phyloP scores from a whole-genome alignment of 805 yeast species.

The Saitoella complicata region DNA sequence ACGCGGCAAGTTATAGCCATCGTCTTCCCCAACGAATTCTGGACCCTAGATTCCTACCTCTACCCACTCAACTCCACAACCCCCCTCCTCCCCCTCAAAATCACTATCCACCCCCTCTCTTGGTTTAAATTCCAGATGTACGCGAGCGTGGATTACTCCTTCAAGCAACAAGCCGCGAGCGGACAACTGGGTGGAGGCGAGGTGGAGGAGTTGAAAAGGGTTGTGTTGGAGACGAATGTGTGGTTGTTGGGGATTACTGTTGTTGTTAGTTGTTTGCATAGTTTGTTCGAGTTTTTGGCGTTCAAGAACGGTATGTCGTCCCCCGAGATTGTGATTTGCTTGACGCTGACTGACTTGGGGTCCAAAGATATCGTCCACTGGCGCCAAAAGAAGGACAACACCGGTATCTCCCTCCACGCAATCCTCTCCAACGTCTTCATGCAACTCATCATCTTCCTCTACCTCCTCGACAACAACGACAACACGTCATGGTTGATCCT shows the following conservation, averaged over 20 bases:
- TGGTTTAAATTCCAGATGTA: conserved; percentile 22
- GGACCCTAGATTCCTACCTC: conserved; percentile 26
- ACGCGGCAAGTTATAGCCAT: conserved; percentile 16
- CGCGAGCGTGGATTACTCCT: conserved; percentile 18
- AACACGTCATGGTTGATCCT: conserved; percentile 26
- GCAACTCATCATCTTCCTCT: conserved; percentile 25
- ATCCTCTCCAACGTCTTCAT: conserved; percentile 27
- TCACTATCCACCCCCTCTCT: conserved; percentile 17
- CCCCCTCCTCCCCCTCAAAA: conserved; percentile 16
- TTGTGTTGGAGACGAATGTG: conserved; percentile 25
- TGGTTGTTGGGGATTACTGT: conserved; percentile 22
- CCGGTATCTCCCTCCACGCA: conserved; percentile 26
- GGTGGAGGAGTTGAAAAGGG: conserved; percentile 23
- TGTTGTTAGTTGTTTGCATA: conserved; percentile 23
- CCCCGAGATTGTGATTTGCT: not conserved
- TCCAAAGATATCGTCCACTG: conserved; percentile 25
- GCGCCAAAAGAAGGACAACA: conserved; percentile 26
- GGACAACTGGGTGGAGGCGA: conserved; percentile 21
- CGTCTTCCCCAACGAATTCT: conserved; percentile 25
- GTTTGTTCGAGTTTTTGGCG: conserved; percentile 26
- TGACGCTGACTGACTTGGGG: not conserved
- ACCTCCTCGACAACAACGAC: conserved; percentile 25
- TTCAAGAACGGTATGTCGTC: conserved; percentile 19
- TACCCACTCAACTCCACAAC: conserved; percentile 18
- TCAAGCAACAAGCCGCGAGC: conserved; percentile 17